Evolutionary conservation across 169 alveolate species (phyloP), one percentile per base, ranked within the genome.

Genomic region (Plasmodium gonderi): DNA sequence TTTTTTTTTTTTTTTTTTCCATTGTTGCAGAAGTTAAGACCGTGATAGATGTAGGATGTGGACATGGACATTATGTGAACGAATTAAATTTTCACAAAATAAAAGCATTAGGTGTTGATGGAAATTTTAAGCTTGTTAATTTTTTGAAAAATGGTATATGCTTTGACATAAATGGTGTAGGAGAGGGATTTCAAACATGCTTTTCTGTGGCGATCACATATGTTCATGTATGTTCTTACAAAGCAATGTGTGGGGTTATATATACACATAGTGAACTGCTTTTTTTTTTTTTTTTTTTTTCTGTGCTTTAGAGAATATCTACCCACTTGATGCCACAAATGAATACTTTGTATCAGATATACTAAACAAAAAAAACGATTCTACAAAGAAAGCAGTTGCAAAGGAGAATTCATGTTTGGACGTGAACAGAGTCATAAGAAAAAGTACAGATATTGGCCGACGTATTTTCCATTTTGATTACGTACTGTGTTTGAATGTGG

Each of bases 21-120:
- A 11, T 64, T 77, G 14, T 74, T 85, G 26, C 69, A 74, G 92
- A 85, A 33, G 68, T 74, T 14, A 85, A 74, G 26, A 36, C 87
- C 17, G 92, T 74, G 20, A 40, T 85, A 51, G 92, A 85, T 23
- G 47, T 85, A 12, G 92, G 92, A 14, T 85, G 92, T 51, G 92
- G 92, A 8, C 31, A 74, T 44, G 92, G 92, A 11, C 36, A 85
- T 31, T 85, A 85, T 31, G 92, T 85, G 26, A 85, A 74, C 47
- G 92, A 85, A 51, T 85, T 85, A 31, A 85, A 85, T 64, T 85
- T 85, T 49, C 92, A 85, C 67, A 85, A 85, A 85, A 85, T 85
- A 74, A 72, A 36, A 64, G 17, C 92, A n/a, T 20, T 54, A 17
- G 92, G 92, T 7, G 54, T 85, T 12, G 92, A 85, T 77, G 92